Base-by-base conservation (phyloP, 805 yeast species). In the Candida michaelii region DNA sequence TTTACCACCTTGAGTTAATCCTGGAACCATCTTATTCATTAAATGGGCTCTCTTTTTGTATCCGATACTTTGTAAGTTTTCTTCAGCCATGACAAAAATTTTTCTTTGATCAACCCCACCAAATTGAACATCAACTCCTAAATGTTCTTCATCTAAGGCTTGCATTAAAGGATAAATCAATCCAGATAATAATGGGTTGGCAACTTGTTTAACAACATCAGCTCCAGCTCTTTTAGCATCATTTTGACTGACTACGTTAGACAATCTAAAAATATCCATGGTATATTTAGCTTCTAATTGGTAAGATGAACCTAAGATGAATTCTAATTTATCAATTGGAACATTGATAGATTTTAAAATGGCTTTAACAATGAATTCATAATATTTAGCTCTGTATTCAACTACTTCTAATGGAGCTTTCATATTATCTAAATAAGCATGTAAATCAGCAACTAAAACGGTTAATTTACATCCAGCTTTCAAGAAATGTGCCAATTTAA, bases 41-140 rank as follows among this genome's bases (percentile, higher is more conserved):
- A 93, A 75, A 70, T 93, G 99, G 23, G 95, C 99, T 64, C 99
- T 84, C 76, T 93, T 93, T 70, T 86, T 88, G 83, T 91, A 93
- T 31, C 97, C 97, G 43, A 93, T 58, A 39, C 80, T 60, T 32
- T 83, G 90, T 61, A 93, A 79, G 68, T 86, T 84, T 70, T 93
- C 99, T 66, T 93, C 99, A 7, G 99, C 98, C 42, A 93, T 76
- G 19, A 89, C 97, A 54, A 93, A 93, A 59, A 93, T 93, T 72
- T 93, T 93, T 70, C 99, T 83, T 73, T 93, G 99, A 66, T 93
- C 99, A 42, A 93, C 96, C 65, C 99, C 99, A 53, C 99, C 99
- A 58, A 93, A 93, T 71, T 93, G 99, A 17, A 80, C 96, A 65
- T 93, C 99, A 30, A 80, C 89, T 23, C 74, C 85, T 58, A 93